Evolutionary conservation across 306 rosid species (phyloP), one percentile per base, ranked within the genome.

Genomic region (Sicyos baderoa): DNA sequence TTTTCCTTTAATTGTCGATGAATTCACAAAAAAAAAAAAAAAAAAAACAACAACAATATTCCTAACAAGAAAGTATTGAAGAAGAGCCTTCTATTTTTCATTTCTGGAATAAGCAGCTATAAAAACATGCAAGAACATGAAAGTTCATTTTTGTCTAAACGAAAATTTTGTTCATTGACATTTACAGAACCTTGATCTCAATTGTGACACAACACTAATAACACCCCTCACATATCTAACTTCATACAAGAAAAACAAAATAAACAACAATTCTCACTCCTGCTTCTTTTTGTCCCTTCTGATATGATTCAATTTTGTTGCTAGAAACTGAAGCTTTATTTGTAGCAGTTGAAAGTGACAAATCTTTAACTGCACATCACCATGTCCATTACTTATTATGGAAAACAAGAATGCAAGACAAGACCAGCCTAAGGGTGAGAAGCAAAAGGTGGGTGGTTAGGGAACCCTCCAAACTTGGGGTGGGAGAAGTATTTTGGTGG

Each of bases 391-490:
- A 23, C 68, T 64, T 64, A 64, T 64, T 44, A 44, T 0, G 35
- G 25, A 13, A 64, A 64, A 40, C 9, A 62, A 64, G 3, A 12
- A 32, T 40, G 54, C 22, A 18, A 10, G 40, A 13, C 22, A 18
- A 10, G 40, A 13, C 13, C 9, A 45, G 11, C 49, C 70, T 83
- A 88, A 51, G 88, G 81, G 35, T 73, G 72, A 56, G 85, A 61
- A 54, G 21, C 51, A 37, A 23, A 35, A 23, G 85, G 82, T 29
- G 86, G 75, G 3, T 74, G 7, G 14, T 85, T 76, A 13, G 82
- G 79, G 64, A 60, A 58, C 53, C 76, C 77, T 64, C 86, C 88
- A 65, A 52, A 73, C 79, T 76, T 83, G 32, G 87, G 92, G 79
- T 83, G 90, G 32, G 61, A 85, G 80, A 76, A 75, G 69, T 59